phyloP scores from a whole-genome alignment of 139 green algal species.

The Chlamydomonas eustigma region DNA sequence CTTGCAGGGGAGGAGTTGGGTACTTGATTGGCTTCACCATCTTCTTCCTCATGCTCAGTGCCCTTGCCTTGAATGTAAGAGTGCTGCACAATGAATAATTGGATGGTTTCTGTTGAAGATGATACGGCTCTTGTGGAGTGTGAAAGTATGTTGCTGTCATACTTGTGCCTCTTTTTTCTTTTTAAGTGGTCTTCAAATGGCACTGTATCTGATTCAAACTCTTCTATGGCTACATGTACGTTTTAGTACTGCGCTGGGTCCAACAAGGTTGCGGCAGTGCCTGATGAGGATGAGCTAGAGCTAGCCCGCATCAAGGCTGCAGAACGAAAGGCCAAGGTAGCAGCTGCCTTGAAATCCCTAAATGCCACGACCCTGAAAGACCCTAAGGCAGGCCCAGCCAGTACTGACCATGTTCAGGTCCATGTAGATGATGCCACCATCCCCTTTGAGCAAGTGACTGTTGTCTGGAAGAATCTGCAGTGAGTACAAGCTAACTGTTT shows the following conservation, averaged over 20 bases:
- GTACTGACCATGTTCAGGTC: neutral
- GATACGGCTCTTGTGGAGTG: too few species aligned
- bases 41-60: neutral
- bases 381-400: neutral
- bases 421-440: conserved; percentile 18
- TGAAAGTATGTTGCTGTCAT: too few species aligned
- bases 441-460: conserved; percentile 58
- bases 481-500: too few species aligned
- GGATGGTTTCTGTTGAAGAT: too few species aligned
- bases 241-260: neutral
- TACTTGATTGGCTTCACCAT: neutral
- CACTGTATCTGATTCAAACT: too few species aligned
- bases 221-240: too few species aligned
- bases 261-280: neutral
- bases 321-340: neutral
- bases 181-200: too few species aligned
- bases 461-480: conserved; percentile 56
- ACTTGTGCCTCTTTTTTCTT: too few species aligned
- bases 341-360: neutral
- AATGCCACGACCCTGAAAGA: neutral
- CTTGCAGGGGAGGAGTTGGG: neutral
- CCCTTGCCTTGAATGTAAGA: neutral
- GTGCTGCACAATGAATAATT: too few species aligned
- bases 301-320: neutral
- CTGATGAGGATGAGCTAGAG: neutral